Base-by-base conservation (phyloP, 1,284 basidiomycete species). In the Golubevia sp. region DNA sequence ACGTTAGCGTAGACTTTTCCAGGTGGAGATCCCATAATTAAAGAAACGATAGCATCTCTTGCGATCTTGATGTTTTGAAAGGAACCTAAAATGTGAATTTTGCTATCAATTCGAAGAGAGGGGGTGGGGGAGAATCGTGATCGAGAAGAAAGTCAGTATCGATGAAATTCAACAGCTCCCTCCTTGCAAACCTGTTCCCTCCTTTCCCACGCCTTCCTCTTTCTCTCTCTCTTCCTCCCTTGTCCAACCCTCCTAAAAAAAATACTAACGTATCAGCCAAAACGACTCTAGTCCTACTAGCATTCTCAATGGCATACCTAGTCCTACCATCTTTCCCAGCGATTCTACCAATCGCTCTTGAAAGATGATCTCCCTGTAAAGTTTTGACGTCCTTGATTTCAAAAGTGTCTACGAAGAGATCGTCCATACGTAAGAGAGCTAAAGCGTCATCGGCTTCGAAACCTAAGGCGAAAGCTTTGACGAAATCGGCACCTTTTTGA, bases 311-410 rank as follows among this genome's bases (percentile, higher is more conserved):
- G 0, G 96, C 96, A 85, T 97, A 98, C 82, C 97, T 94, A 2
- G 96, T 98, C 85, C 97, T 95, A 55, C 96, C 96, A 70, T 97
- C 94, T 84, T 99, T 94, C 8, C 96, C 96, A 6, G 96, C 96
- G 80, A 99, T 97, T 73, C 96, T 93, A 51, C 94, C 96, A 65
- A 99, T 98, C 11, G 96, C 96, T 70, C 96, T 91, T 18, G 92
- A 92, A 11, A 99, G 87, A 84, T 99, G 97, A 81, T 99, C 97
- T 1, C 96, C 96, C 69, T 97, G 94, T 2, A 99, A 87, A 0
- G 94, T 97, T 86, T 99, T 99, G 63, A 99, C 94, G 76, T 99
- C 96, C 85, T 98, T 99, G 85, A 99, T 95, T 85, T 99, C 94
- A 76, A 98, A 98, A 0, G 94, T 95, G 83, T 98, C 96, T 51